Conservation (phyloP, 2,329 filamentous ascomycete species). For the Cercospora sp. region DNA sequence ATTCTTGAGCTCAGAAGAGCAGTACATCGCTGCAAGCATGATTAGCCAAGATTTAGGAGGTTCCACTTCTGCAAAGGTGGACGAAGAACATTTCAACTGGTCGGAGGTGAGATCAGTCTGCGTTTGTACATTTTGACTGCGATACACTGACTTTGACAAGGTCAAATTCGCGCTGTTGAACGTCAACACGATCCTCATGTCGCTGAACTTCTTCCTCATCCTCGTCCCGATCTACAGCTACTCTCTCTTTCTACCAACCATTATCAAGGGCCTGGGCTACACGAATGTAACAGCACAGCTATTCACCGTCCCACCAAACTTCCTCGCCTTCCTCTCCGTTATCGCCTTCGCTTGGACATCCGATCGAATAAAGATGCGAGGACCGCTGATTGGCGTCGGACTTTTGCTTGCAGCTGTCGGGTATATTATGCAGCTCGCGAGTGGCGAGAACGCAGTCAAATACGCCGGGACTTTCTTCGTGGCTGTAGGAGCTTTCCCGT, state of each 20-base stretch:
- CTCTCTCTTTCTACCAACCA: slow-evolving; percentile 51
- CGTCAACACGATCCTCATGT: slow-evolving; percentile 40
- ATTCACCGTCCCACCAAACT: slow-evolving; percentile 44
- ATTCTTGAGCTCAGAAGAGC: slow-evolving; percentile 40
- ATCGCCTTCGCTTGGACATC: slow-evolving; percentile 32
- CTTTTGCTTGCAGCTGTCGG: slow-evolving; percentile 40
- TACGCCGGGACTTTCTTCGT: slow-evolving; percentile 47
- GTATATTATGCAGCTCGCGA: slow-evolving; percentile 44
- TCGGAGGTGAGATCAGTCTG: slow-evolving; percentile 33
- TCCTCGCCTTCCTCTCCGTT: slow-evolving; percentile 37
- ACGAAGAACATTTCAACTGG: slow-evolving; percentile 40
- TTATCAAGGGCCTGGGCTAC: slow-evolving; percentile 48
- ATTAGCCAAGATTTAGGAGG: slow-evolving; percentile 39
- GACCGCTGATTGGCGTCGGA: slow-evolving; percentile 37
- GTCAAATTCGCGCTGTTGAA: slow-evolving; percentile 38
- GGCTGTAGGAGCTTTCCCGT: slow-evolving; percentile 38
- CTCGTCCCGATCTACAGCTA: slow-evolving; percentile 45
- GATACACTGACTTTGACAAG: slow-evolving; percentile 16
- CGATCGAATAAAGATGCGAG: slow-evolving; percentile 39
- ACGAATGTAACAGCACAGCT: slow-evolving; percentile 44
- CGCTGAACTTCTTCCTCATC: slow-evolving; percentile 40
- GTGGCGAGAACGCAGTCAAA: slow-evolving; percentile 37
- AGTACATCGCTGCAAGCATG: slow-evolving; percentile 33
- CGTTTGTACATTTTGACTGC: background rate
- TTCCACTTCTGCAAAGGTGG: slow-evolving; percentile 32